A percentile compares a stretch with the other conserved stretches of the same genome.
Conservation (phyloP, 1,139 yeast genomes). For the Geotrichum reessii region DNA sequence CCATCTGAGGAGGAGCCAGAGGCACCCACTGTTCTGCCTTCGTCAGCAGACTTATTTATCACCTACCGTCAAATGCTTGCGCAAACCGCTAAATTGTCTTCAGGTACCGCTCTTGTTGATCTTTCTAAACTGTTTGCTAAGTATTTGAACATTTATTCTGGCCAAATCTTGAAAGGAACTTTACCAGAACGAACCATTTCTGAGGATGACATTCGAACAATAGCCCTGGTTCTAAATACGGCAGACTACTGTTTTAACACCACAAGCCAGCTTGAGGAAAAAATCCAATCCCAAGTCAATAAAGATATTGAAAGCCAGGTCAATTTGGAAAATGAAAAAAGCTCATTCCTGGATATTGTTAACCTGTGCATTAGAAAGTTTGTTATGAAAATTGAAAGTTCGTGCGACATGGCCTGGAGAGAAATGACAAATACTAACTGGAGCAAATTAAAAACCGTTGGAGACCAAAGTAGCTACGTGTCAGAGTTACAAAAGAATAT, state of each 20-base stretch:
- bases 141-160: conserved; percentile 61
- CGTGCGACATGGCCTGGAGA: conserved; percentile 70
- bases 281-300: conserved; percentile 48
- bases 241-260: conserved; percentile 85
- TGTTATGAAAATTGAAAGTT: conserved; percentile 54
- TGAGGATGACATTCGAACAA: conserved; percentile 57
- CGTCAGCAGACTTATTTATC: conserved; percentile 83
- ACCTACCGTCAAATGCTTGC: conserved; percentile 64
- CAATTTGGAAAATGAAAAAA: conserved; percentile 52
- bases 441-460: conserved; percentile 56
- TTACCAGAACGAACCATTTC: conserved; percentile 44
- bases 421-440: conserved; percentile 80
- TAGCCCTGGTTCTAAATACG: conserved; percentile 74
- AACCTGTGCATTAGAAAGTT: conserved; percentile 54
- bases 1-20: conserved; percentile 37
- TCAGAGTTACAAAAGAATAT: conserved; percentile 50
- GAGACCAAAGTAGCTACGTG: conserved; percentile 67
- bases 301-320: conserved; percentile 37
- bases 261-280: conserved; percentile 67
- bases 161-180: conserved; percentile 54
- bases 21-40: conserved; percentile 60
- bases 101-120: conserved; percentile 60
- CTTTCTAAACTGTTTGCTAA: conserved; percentile 61
- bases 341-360: conserved; percentile 53
- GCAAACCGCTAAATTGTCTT: conserved; percentile 71